Percentiles rank a stretch among this genome's conserved stretches.
These are phyloP conservation scores for Acarospora socialis DNA, from an alignment of 2,329 filamentous ascomycete genomes.

Conservation along the genomic window DNA sequence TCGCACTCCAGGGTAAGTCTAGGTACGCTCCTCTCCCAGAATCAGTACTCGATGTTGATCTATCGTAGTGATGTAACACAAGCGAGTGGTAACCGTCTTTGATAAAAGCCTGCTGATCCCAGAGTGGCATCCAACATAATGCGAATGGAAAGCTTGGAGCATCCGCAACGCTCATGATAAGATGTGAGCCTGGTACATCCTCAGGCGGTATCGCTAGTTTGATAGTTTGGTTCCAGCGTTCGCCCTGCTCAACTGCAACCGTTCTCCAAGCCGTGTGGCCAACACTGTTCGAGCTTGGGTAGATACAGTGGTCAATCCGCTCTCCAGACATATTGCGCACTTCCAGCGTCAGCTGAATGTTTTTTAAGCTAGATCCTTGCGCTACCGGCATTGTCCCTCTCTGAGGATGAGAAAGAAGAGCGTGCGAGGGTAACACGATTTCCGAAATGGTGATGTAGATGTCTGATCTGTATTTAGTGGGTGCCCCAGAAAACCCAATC, in stretches of 20 bases:
- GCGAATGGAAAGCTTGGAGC: constrained; percentile 80
- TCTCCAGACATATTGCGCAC: constrained; percentile 67
- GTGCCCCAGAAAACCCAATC: constrained; percentile 87
- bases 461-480: constrained; percentile 75
- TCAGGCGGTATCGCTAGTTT: constrained; percentile 63
- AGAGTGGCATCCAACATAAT: constrained; percentile 81
- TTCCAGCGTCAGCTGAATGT: constrained; percentile 79
- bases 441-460: constrained; percentile 83
- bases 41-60: constrained; percentile 61
- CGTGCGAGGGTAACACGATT: constrained; percentile 57
- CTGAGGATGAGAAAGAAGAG: constrained; percentile 53
- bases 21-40: constrained; percentile 76
- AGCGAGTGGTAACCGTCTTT: constrained; percentile 70
- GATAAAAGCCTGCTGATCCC: constrained; percentile 83
- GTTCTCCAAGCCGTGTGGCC: constrained; percentile 80
- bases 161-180: constrained; percentile 82
- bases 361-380: constrained; percentile 49
- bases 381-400: constrained; percentile 66
- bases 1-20: constrained; percentile 62
- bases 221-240: constrained; percentile 78
- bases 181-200: constrained; percentile 68
- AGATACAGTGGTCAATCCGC: constrained; percentile 77
- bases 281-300: constrained; percentile 65
- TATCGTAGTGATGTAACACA: constrained; percentile 80
- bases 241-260: constrained; percentile 61